phyloP scores from a whole-genome alignment of 257 asterid genomes.

The Marsdenia floribunda region DNA sequence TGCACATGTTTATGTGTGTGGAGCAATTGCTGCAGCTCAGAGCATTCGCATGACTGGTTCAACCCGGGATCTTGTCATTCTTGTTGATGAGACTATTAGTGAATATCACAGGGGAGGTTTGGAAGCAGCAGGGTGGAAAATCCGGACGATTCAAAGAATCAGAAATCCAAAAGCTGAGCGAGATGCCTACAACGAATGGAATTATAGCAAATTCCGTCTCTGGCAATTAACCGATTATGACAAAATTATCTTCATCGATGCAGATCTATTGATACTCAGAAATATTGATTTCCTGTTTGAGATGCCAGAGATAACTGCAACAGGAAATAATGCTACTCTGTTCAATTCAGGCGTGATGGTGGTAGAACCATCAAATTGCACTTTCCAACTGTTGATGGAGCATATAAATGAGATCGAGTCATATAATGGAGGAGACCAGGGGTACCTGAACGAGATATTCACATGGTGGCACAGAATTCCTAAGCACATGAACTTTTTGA shows the following conservation, averaged over 20 bases:
- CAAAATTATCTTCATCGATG: slow-evolving; percentile 81
- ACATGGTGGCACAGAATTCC: slow-evolving; percentile 98
- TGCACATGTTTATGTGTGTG: slow-evolving; percentile 82
- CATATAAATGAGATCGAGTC: slow-evolving; percentile 81
- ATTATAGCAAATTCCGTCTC: slow-evolving; percentile 84
- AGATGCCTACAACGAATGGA: slow-evolving; percentile 93
- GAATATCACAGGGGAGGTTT: slow-evolving; percentile 73
- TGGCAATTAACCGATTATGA: slow-evolving; percentile 95
- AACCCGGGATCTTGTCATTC: slow-evolving; percentile 82
- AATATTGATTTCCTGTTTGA: slow-evolving; percentile 82
- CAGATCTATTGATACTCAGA: slow-evolving; percentile 64
- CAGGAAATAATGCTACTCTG: slow-evolving; percentile 77
- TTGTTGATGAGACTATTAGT: slow-evolving; percentile 67
- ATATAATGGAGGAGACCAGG: slow-evolving; percentile 95
- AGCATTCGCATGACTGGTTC: slow-evolving; percentile 91
- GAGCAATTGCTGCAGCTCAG: slow-evolving; percentile 95
- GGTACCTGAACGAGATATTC: slow-evolving; percentile 78
- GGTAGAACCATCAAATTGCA: slow-evolving; percentile 82
- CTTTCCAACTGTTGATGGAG: slow-evolving; percentile 72
- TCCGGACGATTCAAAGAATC: slow-evolving; percentile 67
- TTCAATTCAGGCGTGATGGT: slow-evolving; percentile 96
- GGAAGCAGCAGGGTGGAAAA: slow-evolving; percentile 87
- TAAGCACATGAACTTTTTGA: slow-evolving; percentile 78
- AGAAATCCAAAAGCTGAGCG: slow-evolving; percentile 85
- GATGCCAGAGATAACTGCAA: slow-evolving; percentile 90